Evolutionary conservation across 306 rosid genomes (phyloP).

Genomic region (Sindora glabra): DNA sequence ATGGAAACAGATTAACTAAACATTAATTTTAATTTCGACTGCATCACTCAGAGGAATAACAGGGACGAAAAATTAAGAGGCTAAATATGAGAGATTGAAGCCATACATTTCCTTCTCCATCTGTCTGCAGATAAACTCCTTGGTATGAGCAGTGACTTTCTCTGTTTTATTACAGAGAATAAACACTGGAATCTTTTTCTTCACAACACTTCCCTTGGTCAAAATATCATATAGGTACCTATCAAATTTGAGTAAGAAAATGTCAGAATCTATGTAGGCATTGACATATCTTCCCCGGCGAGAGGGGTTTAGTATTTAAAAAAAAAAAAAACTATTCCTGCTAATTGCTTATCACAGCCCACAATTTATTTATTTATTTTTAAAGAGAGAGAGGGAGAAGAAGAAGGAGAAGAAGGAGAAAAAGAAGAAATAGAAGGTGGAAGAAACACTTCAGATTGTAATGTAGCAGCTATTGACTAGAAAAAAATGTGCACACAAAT

Average conservation of each 20-base stretch:
- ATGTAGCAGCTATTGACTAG: background rate
- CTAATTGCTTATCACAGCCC: background rate
- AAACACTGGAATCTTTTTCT: conserved; percentile 77
- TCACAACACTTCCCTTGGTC: conserved; percentile 84
- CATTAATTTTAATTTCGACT: no score
- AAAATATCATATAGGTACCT: conserved; percentile 88
- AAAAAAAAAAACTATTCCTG: background rate
- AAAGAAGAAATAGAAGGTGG: no score
- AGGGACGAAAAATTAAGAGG: conserved; percentile 1
- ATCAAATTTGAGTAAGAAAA: background rate
- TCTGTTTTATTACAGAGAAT: conserved; percentile 91
- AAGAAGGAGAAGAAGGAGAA: no score
- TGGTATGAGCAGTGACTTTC: conserved; percentile 91
- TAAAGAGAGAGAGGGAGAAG: no score
- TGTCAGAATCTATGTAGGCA: conserved; percentile 4
- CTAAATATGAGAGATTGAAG: conserved; percentile 1
- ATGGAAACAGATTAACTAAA: background rate
- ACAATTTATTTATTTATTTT: no score
- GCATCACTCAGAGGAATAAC: no score
- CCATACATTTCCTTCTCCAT: conserved; percentile 91
- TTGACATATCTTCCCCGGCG: background rate
- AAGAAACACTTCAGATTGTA: background rate
- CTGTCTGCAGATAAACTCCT: conserved; percentile 83
- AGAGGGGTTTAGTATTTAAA: background rate
- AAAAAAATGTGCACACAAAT: background rate